Percentiles rank a stretch among this genome's conserved stretches.
Conservation (phyloP, 345 rosid genomes). For the Eucalyptus erythrocorys region DNA sequence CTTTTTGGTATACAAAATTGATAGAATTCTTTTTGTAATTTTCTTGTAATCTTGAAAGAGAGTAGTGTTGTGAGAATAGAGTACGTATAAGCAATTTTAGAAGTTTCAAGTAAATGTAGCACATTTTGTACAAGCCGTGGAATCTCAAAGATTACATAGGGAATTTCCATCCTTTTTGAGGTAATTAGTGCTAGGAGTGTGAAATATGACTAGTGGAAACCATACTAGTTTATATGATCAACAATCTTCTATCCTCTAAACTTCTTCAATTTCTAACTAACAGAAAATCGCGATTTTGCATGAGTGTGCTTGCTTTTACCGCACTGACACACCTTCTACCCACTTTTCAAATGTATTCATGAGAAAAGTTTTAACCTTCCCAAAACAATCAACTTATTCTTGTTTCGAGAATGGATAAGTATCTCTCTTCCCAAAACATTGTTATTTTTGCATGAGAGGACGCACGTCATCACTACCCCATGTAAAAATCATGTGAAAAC, state of each 20-base stretch:
- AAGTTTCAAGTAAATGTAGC: neutral
- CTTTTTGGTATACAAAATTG: neutral
- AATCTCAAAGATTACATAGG: neutral
- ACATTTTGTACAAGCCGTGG: neutral
- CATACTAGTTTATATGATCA: neutral
- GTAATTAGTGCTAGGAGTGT: neutral
- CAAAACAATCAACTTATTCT: neutral
- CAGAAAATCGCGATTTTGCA: neutral
- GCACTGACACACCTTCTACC: neutral
- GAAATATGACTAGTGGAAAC: neutral
- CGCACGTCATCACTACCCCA: neutral
- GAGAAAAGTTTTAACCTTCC: neutral
- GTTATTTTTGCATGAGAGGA: neutral
- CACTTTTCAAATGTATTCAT: neutral
- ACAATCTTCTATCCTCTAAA: neutral
- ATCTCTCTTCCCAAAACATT: neutral
- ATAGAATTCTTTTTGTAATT: neutral
- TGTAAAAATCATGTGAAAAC: neutral
- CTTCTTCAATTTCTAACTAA: neutral
- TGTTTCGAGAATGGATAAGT: neutral
- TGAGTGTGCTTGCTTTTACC: neutral
- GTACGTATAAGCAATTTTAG: neutral
- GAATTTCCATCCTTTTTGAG: neutral
- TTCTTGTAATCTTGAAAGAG: neutral
- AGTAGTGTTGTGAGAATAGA: neutral